Conservation (phyloP, 208 protist species). For the Phytomonas sp. region DNA sequence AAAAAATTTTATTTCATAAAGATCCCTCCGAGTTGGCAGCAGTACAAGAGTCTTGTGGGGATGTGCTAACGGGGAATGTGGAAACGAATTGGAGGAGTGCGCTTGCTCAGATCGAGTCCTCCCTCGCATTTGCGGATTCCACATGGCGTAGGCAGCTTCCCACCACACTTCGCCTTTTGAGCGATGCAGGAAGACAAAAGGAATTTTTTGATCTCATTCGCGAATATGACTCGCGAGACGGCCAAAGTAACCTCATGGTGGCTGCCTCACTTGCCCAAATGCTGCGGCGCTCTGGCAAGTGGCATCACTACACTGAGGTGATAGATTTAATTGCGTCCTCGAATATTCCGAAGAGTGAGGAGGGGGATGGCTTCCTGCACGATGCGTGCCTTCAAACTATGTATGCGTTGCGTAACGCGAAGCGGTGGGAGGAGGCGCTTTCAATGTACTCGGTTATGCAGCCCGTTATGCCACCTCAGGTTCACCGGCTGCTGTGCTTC, state of each 20-base stretch:
- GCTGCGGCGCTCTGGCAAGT: conserved; percentile 32
- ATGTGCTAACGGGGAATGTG: conserved; percentile 44
- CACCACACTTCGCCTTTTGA: conserved; percentile 62
- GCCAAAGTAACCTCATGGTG: conserved; percentile 25
- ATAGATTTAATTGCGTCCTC: conserved; percentile 45
- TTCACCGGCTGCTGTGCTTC: conserved; percentile 29
- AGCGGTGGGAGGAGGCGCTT: conserved; percentile 57
- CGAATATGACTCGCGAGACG: conserved; percentile 29
- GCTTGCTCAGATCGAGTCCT: conserved; percentile 18
- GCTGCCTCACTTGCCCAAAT: conserved; percentile 51
- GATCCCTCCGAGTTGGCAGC: conserved; percentile 9
- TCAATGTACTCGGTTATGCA: conserved; percentile 26
- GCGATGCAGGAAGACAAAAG: conserved; percentile 50
- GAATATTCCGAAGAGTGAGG: conserved; percentile 17
- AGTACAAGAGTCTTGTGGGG: conserved; percentile 46
- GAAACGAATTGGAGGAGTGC: conserved; percentile 36
- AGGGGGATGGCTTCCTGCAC: conserved; percentile 38
- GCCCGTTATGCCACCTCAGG: conserved; percentile 21
- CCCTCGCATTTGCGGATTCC: conserved; percentile 14
- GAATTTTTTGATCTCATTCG: conserved; percentile 38
- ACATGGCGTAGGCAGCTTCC: conserved; percentile 39
- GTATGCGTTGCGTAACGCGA: conserved; percentile 32
- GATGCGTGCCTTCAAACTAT: conserved; percentile 52
- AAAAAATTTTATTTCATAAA: conserved; percentile 33
- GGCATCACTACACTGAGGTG: conserved; percentile 62